Percentiles rank a stretch among this genome's conserved stretches.
Conservation (phyloP, 441 rosid species). For the Adansonia gregorii region DNA sequence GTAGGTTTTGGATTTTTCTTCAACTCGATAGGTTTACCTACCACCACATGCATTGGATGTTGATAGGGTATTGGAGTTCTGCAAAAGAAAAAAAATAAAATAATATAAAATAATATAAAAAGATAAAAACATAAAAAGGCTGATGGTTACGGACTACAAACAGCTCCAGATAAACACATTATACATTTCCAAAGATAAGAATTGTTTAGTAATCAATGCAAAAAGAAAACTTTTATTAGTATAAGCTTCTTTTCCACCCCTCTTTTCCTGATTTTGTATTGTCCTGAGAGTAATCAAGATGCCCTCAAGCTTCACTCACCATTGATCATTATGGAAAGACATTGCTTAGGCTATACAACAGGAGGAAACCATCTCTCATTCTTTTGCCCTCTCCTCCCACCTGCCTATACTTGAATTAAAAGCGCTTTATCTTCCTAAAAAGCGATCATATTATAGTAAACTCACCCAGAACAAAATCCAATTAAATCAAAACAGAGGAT, state of each 20-base stretch:
- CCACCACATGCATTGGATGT: conserved; percentile 77
- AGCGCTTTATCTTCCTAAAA: not conserved
- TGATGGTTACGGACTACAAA: not conserved
- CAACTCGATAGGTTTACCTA: conserved; percentile 82
- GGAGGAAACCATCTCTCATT: not conserved
- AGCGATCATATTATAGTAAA: not conserved
- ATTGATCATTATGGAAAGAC: not conserved
- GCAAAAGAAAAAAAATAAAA: not conserved
- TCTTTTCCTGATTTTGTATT: not conserved
- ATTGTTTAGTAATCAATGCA: not conserved
- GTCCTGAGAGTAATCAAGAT: not conserved
- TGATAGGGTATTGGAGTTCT: conserved; percentile 27
- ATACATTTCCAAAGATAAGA: not conserved
- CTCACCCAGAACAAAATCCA: not conserved
- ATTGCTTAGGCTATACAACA: not conserved
- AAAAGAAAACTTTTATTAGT: not conserved
- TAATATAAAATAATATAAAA: no score
- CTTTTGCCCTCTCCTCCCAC: not conserved
- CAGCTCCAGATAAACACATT: not conserved
- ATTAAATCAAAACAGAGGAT: not conserved
- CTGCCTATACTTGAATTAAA: not conserved
- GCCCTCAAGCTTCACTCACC: not conserved
- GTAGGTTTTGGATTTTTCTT: conserved; percentile 70
- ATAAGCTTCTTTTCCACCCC: not conserved
- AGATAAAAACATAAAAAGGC: not conserved